A percentile compares a stretch with the other conserved stretches of the same genome.
These are phyloP conservation scores for Fusarium devonianum DNA, from an alignment of 2,329 filamentous ascomycete genomes.

Conservation along the genomic window DNA sequence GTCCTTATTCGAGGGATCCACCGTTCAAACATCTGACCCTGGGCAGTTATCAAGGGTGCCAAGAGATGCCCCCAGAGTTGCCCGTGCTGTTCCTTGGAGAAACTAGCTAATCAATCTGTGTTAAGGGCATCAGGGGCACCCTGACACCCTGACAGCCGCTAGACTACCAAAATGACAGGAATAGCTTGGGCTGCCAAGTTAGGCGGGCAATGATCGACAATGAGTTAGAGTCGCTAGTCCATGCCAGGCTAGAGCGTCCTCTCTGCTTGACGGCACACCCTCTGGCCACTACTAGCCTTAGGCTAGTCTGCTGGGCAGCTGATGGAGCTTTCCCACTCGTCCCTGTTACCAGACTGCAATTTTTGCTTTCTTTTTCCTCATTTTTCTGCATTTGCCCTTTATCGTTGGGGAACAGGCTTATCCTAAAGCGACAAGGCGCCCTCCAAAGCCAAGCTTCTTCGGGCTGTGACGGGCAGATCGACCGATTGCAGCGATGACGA, in stretches of 20 bases:
- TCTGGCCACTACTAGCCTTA: neutral
- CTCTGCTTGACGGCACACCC: slow-evolving; percentile 32
- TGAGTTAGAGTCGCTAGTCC: slow-evolving; percentile 22
- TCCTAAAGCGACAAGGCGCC: slow-evolving; percentile 24
- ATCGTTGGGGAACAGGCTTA: slow-evolving; percentile 21
- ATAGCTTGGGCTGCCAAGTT: slow-evolving; percentile 30
- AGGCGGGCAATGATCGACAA: slow-evolving; percentile 39
- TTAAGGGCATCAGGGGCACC: slow-evolving; percentile 28
- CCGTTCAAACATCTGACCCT: slow-evolving; percentile 25
- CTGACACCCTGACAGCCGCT: slow-evolving; percentile 20
- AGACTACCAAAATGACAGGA: slow-evolving; percentile 31
- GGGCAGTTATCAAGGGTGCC: slow-evolving; percentile 30
- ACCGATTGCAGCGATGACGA: slow-evolving; percentile 36
- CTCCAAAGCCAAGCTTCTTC: slow-evolving; percentile 36
- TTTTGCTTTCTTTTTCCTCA: slow-evolving; percentile 16
- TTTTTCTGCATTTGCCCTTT: slow-evolving; percentile 7
- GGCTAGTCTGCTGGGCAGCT: too few relatives aligned
- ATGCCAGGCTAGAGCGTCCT: slow-evolving; percentile 17
- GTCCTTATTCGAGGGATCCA: slow-evolving; percentile 18
- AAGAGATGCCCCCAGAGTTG: slow-evolving; percentile 43
- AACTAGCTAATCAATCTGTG: slow-evolving; percentile 17
- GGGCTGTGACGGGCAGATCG: slow-evolving; percentile 33
- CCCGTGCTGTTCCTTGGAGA: slow-evolving; percentile 11
- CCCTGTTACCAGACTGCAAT: slow-evolving; percentile 15
- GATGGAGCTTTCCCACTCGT: slow-evolving; percentile 14